Percentiles rank a stretch among this genome's conserved stretches.
Conservation (phyloP, 2,329 filamentous ascomycete genomes). For the Fusarium sublunatum region DNA sequence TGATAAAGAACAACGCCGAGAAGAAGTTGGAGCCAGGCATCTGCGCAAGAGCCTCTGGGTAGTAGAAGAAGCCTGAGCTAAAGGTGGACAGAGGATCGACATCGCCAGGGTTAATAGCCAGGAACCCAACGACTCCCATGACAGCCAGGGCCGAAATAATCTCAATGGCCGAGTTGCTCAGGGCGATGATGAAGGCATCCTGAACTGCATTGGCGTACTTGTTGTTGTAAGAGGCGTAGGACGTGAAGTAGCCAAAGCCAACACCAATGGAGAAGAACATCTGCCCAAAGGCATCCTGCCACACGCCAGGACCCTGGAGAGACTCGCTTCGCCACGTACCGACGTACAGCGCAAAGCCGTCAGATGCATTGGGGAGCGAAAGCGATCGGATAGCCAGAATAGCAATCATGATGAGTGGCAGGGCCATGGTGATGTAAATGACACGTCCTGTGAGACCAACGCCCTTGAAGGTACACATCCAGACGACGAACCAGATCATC, state of each 20-base stretch:
- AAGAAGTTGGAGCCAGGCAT: constrained; percentile 68
- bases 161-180: constrained; percentile 64
- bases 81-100: constrained; percentile 57
- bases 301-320: constrained; percentile 50
- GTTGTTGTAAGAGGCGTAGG: constrained; percentile 66
- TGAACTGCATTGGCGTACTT: constrained; percentile 62
- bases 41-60: constrained; percentile 62
- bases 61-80: constrained; percentile 64
- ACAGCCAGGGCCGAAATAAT: constrained; percentile 56
- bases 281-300: constrained; percentile 66
- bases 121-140: constrained; percentile 64
- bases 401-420: constrained; percentile 64
- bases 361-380: constrained; percentile 62
- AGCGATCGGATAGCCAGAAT: constrained; percentile 62
- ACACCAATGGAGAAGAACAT: constrained; percentile 57
- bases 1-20: constrained; percentile 65
- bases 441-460: constrained; percentile 65
- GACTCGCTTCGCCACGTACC: constrained; percentile 56
- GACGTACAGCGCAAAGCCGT: constrained; percentile 58
- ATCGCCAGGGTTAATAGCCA: constrained; percentile 48
- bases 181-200: constrained; percentile 64
- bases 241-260: constrained; percentile 66
- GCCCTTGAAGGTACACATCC: constrained; percentile 67
- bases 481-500: constrained; percentile 67
- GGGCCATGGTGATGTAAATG: constrained; percentile 67